Evolutionary conservation across 1,139 yeast genomes (phyloP), one percentile per base, ranked within the genome.

Genomic region (Geotrichum cucujoidarum): DNA sequence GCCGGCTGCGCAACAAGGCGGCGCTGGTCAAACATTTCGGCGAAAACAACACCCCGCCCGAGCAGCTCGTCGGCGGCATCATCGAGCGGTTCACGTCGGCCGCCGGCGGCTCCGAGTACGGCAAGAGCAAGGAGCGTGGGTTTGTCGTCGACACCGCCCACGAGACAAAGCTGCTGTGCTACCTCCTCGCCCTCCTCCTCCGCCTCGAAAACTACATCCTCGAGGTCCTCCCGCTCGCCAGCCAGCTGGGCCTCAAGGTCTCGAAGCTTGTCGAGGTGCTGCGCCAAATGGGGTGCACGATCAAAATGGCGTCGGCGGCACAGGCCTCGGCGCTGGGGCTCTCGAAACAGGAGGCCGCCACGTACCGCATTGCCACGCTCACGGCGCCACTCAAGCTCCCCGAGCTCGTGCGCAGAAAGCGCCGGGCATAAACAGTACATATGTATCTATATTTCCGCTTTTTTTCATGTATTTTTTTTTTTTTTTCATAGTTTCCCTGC

Each of bases 331-430:
- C 88, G 2, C 77, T 84, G 54, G 90, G 88, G n/a, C 74, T 89
- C 53, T 78, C 87, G 46, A 81, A 78, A 66, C 69, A 78, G 40
- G 75, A 77, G 51, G 85, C 86, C 24, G 66, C 78, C 11, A 74
- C 80, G 40, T 82, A 84, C 66, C 88, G 88, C 68, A 74, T 90
- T 55, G 98, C 97, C 7, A 68, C 77, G 20, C 76, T 92, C 66
- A 82, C 78, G 64, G 95, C 89, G 33, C 99, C 99, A 34, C 83
- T 94, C 68, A 83, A 81, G 64, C 73, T 88, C 50, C 98, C 98
- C 8, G 92, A 85, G 59, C 75, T 86, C 75, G 77, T 81, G 14
- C 80, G 82, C 72, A 75, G 88, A 64, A 81, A 80, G 22, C 76
- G 83, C 62, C 56, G 45, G 14, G 48, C 36, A n/a, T n/a, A n/a